Evolutionary conservation across 441 rosid species (phyloP).

Genomic region (Erodium chrysanthum): DNA sequence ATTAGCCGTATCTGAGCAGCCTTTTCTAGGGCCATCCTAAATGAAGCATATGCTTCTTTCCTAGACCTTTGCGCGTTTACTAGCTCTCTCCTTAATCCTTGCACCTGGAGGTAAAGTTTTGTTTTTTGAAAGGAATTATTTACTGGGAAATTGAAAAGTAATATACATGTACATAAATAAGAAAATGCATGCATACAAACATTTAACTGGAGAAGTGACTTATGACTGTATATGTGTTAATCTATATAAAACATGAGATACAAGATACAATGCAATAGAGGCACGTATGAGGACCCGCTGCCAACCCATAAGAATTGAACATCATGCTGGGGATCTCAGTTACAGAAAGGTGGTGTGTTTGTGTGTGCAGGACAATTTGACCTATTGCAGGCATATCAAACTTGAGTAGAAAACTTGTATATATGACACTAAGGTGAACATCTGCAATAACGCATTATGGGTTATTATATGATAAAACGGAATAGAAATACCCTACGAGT

Average conservation of each 20-base stretch:
- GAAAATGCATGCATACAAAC: neutral
- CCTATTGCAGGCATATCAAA: neutral
- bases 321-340: too few species aligned
- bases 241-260: neutral
- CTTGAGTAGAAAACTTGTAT: neutral
- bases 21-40: constrained; percentile 63
- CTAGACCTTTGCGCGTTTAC: constrained; percentile 48
- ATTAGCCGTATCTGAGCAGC: constrained; percentile 72
- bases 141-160: constrained; percentile 47
- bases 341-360: neutral
- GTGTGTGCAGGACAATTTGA: neutral
- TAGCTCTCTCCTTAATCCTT: constrained; percentile 60
- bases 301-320: neutral
- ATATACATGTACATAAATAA: neutral
- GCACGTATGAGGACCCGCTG: neutral
- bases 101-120: constrained; percentile 40
- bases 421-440: neutral
- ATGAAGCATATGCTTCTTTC: constrained; percentile 61
- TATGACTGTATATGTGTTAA: neutral
- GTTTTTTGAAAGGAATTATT: constrained; percentile 15
- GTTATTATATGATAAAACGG: neutral
- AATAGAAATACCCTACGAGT: neutral
- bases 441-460: neutral
- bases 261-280: neutral
- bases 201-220: neutral